Percentiles rank a stretch among this genome's conserved stretches.
Conservation (phyloP, 768 basidiomycete genomes). For the Lactarius psammicola region DNA sequence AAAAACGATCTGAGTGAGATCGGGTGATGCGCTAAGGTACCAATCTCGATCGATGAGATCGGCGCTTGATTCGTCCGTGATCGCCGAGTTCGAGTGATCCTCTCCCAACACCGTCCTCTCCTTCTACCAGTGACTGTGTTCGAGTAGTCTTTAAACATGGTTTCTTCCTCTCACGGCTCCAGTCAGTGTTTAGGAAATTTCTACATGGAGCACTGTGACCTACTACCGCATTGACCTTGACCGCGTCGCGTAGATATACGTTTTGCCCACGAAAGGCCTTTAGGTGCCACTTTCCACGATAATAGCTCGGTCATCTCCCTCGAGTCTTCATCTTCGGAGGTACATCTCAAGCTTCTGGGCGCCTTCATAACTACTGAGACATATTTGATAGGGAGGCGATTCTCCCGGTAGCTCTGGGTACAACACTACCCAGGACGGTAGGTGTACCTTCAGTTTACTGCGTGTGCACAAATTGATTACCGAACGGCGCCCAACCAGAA, state of each 20-base stretch:
- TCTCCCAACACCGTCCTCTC: too few relatives aligned
- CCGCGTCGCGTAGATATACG: not conserved
- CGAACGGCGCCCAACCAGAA: not conserved
- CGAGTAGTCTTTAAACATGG: not conserved
- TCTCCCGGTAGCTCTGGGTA: not conserved
- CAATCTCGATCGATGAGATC: not conserved
- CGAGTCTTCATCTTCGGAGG: conserved; percentile 16
- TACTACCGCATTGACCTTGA: not conserved
- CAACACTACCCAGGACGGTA: not conserved
- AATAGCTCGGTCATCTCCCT: conserved; percentile 19
- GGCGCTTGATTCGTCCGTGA: not conserved
- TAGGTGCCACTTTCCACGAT: not conserved
- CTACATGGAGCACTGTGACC: not conserved
- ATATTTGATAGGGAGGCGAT: conserved; percentile 1
- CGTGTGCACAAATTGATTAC: not conserved
- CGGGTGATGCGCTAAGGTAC: not conserved
- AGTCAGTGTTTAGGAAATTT: not conserved
- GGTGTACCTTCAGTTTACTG: not conserved
- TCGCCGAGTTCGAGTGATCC: too few relatives aligned
- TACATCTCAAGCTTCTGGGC: not conserved
- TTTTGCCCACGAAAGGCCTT: not conserved
- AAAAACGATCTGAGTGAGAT: not conserved
- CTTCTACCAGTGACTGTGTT: not conserved
- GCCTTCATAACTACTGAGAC: not conserved
- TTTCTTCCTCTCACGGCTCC: not conserved